Evolutionary conservation across 305 asterid species (phyloP).

Genomic region (Plantago coronopus): DNA sequence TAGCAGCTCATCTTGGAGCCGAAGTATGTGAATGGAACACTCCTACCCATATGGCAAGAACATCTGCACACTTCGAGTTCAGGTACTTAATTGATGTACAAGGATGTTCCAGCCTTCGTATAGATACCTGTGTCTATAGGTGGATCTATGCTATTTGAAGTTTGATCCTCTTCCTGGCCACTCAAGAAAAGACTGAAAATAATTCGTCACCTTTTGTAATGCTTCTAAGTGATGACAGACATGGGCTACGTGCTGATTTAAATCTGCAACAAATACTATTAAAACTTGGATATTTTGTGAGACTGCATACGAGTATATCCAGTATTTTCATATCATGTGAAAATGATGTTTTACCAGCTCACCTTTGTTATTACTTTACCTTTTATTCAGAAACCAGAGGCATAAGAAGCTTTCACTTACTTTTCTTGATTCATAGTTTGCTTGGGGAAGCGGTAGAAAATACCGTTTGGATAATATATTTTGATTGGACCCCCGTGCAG

Average conservation of each 20-base stretch:
- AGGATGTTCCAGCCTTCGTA: conserved; percentile 5
- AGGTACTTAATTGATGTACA: conserved; percentile 38
- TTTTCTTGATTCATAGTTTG: too few relatives aligned
- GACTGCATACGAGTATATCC: neutral
- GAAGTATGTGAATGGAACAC: conserved; percentile 81
- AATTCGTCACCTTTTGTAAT: neutral
- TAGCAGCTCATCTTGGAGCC: conserved; percentile 76
- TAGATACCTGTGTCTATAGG: too few relatives aligned
- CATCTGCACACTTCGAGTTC: conserved; percentile 73
- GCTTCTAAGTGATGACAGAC: neutral
- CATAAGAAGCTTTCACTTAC: conserved; percentile 1
- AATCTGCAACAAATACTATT: too few relatives aligned
- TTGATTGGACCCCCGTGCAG: too few relatives aligned
- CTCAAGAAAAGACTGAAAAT: too few relatives aligned
- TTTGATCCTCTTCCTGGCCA: neutral
- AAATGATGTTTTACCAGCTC: conserved; percentile 5
- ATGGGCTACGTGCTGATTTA: too few relatives aligned
- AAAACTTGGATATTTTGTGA: neutral
- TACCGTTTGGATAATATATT: too few relatives aligned
- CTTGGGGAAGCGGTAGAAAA: too few relatives aligned
- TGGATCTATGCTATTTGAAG: neutral
- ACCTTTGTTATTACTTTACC: neutral
- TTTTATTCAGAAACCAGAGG: conserved; percentile 9
- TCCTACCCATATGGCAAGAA: conserved; percentile 90
- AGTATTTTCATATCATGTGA: neutral